Conservation (phyloP, 1,284 basidiomycete species). For the Marasmius fiardii region DNA sequence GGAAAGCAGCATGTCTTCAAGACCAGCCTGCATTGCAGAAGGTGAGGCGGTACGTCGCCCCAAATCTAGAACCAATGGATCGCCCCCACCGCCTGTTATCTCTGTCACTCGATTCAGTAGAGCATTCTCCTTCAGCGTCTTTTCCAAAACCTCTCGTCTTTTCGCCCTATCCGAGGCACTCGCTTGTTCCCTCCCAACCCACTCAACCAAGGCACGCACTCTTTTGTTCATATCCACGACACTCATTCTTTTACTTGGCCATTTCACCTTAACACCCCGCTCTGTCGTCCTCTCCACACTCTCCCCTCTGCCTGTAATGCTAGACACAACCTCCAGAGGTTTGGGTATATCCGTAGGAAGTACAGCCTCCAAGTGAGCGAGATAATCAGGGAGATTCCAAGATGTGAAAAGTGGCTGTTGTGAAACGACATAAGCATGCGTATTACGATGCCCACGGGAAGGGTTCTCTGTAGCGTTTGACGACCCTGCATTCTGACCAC, state of each 20-base stretch:
- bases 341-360: slow-evolving; percentile 75
- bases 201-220: slow-evolving; percentile 88
- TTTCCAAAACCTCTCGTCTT: slow-evolving; percentile 64
- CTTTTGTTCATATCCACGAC: slow-evolving; percentile 97
- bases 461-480: slow-evolving; percentile 26
- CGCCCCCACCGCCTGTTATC: background rate
- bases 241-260: slow-evolving; percentile 92
- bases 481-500: slow-evolving; percentile 23
- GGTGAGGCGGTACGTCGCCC: background rate
- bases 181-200: slow-evolving; percentile 83
- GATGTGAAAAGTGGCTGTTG: slow-evolving; percentile 75
- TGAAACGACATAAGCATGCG: slow-evolving; percentile 72
- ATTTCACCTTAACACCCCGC: slow-evolving; percentile 89
- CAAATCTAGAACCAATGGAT: slow-evolving; percentile 20
- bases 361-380: slow-evolving; percentile 83
- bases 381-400: slow-evolving; percentile 94
- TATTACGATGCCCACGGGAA: slow-evolving; percentile 66
- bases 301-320: slow-evolving; percentile 34
- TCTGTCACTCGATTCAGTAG: background rate
- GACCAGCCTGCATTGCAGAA: background rate
- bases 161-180: slow-evolving; percentile 72
- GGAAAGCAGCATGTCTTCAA: background rate
- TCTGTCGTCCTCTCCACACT: slow-evolving; percentile 65
- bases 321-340: slow-evolving; percentile 69
- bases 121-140: slow-evolving; percentile 39